A percentile compares a stretch with the other conserved stretches of the same genome.
Evolutionary conservation across 78 protist species (phyloP).

Genomic region (Cavenderia fasciculata): DNA sequence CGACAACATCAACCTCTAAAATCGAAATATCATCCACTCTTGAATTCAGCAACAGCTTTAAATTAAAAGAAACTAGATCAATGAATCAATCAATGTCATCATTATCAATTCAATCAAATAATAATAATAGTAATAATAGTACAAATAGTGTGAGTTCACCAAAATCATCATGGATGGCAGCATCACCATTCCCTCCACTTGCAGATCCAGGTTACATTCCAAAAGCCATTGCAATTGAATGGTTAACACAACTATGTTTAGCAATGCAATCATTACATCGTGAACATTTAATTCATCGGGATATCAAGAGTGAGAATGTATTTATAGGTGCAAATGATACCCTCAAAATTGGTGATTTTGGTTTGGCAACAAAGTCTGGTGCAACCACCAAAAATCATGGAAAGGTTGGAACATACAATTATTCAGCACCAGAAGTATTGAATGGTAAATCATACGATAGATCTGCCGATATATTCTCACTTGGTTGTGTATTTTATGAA

Average conservation of each 20-base stretch:
- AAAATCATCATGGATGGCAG: too few relatives aligned
- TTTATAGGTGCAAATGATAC: slow-evolving; percentile 15
- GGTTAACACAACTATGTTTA: slow-evolving; percentile 15
- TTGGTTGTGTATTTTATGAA: slow-evolving; percentile 69
- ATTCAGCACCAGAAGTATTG: slow-evolving; percentile 51
- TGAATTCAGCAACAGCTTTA: too few relatives aligned
- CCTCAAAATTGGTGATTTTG: slow-evolving; percentile 71
- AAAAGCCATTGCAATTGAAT: too few relatives aligned
- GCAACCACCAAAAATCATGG: background rate
- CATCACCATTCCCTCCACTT: too few relatives aligned
- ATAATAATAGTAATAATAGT: too few relatives aligned
- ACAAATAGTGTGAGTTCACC: too few relatives aligned
- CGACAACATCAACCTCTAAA: too few relatives aligned
- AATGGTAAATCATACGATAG: slow-evolving; percentile 17
- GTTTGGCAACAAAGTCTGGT: slow-evolving; percentile 15
- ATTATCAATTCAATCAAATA: too few relatives aligned
- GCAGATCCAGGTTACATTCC: too few relatives aligned
- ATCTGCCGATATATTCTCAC: slow-evolving; percentile 51
- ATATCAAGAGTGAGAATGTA: slow-evolving; percentile 45
- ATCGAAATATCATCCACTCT: too few relatives aligned
- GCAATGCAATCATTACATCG: slow-evolving; percentile 56
- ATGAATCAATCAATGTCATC: too few relatives aligned
- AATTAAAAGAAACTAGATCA: too few relatives aligned
- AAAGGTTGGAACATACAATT: slow-evolving; percentile 22
- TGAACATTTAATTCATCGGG: slow-evolving; percentile 40